Evolutionary conservation across 305 asterid genomes (phyloP), one percentile per base, ranked within the genome.

Genomic region (Ajuga reptans): DNA sequence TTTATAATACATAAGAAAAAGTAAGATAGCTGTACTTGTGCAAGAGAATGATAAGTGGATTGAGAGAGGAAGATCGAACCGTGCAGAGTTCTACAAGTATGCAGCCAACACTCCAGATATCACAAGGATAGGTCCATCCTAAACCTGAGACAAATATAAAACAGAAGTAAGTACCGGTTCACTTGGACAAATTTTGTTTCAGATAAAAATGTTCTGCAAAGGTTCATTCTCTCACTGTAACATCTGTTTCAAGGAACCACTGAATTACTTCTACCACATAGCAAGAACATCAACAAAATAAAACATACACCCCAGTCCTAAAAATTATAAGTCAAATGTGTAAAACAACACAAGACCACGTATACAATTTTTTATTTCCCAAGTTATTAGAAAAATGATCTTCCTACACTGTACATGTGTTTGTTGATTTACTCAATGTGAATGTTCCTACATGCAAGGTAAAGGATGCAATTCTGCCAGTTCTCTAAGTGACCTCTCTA

Each of bases 91-190:
- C 96, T 17, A 87, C 86, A 52, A 92, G 84, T 54, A 92, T 83
- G 76, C 96, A 92, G 43, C 98, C 98, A 64, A 82, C 76, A 73
- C 98, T 92, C 96, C 98, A 92, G 51, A 92, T 72, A 75, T 92
- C 98, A 79, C 96, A 89, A 47, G 92, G 92, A 64, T 80, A 84
- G 3, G 86, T 77, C 98, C 98, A 92, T 42, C 98, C 98, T 72
- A 91, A 80, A 56, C 97, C 96, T 91, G 87, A 63, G 6, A 74
- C 51, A 73, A 54, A 71, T 47, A 36, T 1, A 49, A 11, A 9
- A 7, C 36, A 54, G 7, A 15, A 9, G 24, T 59, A 46, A 61
- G 65, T 29, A 64, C 49, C 6, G 46, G 66, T 52, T 58, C 15
- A 36, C 61, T 36, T 2, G 21, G 46, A 54, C 7, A 60, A 45